These are phyloP conservation scores for Hypoxylon fragiforme DNA, from an alignment of 495 filamentous ascomycete species.

Conservation along the genomic window DNA sequence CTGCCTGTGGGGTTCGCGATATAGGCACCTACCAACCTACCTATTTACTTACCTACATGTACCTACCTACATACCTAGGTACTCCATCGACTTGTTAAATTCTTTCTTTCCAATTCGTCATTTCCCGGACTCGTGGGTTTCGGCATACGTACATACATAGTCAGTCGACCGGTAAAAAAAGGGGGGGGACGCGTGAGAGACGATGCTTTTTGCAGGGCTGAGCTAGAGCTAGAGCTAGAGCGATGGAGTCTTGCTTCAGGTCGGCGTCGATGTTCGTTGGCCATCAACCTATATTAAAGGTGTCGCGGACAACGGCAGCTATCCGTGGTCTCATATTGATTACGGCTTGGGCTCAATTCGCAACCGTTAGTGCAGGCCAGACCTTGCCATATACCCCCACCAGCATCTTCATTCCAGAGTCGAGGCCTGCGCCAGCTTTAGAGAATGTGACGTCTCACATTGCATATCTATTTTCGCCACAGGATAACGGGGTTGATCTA, in stretches of 20 bases:
- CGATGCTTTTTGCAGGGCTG: constrained; percentile 31
- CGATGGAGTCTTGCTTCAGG: constrained; percentile 33
- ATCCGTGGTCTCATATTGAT: constrained; percentile 28
- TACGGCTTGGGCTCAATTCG: constrained; percentile 19
- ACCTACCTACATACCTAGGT: no score
- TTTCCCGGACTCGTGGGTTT: constrained; percentile 3
- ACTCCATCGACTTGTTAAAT: constrained; percentile 9
- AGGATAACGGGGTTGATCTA: constrained; percentile 54
- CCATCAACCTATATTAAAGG: constrained; percentile 28
- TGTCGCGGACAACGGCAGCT: constrained; percentile 25
- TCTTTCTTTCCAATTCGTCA: constrained; percentile 15
- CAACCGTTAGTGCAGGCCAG: constrained; percentile 31
- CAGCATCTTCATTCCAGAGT: constrained; percentile 59
- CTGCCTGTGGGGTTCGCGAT: constrained; percentile 21
- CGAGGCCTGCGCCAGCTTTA: constrained; percentile 46
- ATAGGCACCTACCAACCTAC: no score
- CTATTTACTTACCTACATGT: no score
- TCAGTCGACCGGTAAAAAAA: background rate
- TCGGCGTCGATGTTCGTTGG: constrained; percentile 31
- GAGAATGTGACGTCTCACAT: constrained; percentile 25
- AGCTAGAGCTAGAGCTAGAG: constrained; percentile 34
- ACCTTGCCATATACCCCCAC: constrained; percentile 77
- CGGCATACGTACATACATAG: constrained; percentile 1
- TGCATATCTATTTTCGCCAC: constrained; percentile 64
- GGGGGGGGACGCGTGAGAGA: constrained; percentile 8